Percentiles rank a stretch among this genome's conserved stretches.
These are phyloP conservation scores for Orobanche coerulescens DNA, from an alignment of 257 asterid species.

Conservation along the genomic window DNA sequence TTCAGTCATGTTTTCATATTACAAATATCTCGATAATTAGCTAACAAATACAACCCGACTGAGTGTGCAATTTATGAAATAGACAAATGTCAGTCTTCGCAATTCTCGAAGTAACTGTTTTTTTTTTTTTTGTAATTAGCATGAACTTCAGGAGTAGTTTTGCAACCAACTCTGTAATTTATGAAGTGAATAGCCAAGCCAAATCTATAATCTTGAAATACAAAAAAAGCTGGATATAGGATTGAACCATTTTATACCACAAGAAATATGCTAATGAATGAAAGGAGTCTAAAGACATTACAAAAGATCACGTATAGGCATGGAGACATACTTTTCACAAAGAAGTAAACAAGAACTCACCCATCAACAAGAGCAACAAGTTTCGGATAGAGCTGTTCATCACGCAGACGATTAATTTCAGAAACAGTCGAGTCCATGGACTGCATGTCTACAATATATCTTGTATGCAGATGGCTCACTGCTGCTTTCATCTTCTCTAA, in stretches of 20 bases:
- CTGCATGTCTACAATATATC: constrained; percentile 99
- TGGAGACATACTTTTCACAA: not conserved
- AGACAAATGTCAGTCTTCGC: too few relatives aligned
- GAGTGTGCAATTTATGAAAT: too few relatives aligned
- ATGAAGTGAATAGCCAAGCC: not conserved
- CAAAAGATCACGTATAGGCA: not conserved
- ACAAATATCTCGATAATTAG: too few relatives aligned
- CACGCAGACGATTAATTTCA: constrained; percentile 84
- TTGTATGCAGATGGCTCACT: constrained; percentile 93
- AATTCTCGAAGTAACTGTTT: too few relatives aligned
- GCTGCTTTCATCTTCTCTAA: constrained; percentile 91
- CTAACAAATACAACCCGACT: too few relatives aligned
- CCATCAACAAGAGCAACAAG: constrained; percentile 77
- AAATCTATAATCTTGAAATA: not conserved
- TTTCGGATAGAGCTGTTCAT: constrained; percentile 80
- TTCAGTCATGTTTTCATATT: too few relatives aligned
- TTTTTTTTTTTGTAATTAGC: not conserved
- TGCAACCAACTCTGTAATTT: not conserved
- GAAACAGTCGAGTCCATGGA: constrained; percentile 98
- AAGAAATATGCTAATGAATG: not conserved
- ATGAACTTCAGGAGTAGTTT: not conserved
- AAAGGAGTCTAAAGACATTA: not conserved
- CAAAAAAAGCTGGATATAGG: not conserved
- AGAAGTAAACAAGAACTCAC: constrained; percentile 44
- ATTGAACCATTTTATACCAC: not conserved